Conservation (phyloP, 2,329 filamentous ascomycete genomes). For the Beauveria sp. region DNA sequence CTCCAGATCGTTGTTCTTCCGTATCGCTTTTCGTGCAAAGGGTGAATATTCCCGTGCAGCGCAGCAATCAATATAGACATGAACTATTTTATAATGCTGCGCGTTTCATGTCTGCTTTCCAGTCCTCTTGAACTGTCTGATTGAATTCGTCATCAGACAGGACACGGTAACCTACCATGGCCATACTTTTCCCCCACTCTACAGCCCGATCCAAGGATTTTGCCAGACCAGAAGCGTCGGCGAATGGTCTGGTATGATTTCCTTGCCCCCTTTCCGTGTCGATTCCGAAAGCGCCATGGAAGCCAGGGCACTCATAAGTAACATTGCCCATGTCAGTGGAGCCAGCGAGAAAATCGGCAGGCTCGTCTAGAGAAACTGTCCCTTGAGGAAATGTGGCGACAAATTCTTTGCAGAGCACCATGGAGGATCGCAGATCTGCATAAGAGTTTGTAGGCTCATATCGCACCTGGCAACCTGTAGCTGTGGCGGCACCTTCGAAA, state of each 20-base stretch:
- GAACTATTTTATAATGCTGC: conserved; percentile 13
- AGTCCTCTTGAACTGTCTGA: conserved; percentile 17
- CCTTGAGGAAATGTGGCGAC: conserved; percentile 30
- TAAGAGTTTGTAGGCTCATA: conserved; percentile 25
- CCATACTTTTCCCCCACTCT: conserved; percentile 34
- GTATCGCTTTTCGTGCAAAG: not conserved
- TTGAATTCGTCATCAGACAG: conserved; percentile 24
- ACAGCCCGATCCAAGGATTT: conserved; percentile 27
- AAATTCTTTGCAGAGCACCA: conserved; percentile 32
- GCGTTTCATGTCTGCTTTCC: conserved; percentile 26
- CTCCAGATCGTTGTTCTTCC: not conserved
- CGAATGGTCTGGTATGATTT: conserved; percentile 29
- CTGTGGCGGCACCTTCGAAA: conserved; percentile 21
- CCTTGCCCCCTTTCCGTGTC: conserved; percentile 23
- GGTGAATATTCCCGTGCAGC: no score
- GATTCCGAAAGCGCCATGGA: conserved; percentile 39
- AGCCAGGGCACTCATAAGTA: conserved; percentile 33
- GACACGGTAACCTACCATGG: conserved; percentile 22
- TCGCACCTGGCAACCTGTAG: conserved; percentile 19
- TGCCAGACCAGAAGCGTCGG: conserved; percentile 31
- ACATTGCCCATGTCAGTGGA: conserved; percentile 44
- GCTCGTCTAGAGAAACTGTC: conserved; percentile 27
- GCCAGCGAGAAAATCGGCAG: conserved; percentile 21
- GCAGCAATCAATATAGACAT: no score
- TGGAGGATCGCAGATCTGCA: conserved; percentile 35